phyloP scores from a whole-genome alignment of 2,329 filamentous ascomycete species.

The Claviceps pusilla region DNA sequence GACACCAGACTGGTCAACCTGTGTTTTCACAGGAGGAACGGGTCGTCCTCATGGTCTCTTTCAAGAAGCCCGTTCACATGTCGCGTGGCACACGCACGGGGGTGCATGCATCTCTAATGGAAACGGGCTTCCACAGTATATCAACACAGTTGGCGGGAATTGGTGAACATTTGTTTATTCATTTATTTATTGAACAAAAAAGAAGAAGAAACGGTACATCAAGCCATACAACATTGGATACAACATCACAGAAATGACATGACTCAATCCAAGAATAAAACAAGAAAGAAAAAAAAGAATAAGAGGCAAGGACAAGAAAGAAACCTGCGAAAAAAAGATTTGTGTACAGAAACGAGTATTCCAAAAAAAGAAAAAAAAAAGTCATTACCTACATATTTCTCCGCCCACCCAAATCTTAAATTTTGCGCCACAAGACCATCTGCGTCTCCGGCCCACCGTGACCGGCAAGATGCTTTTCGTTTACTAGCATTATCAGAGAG shows the following conservation, averaged over 20 bases:
- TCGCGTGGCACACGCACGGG: not conserved
- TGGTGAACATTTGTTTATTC: not conserved
- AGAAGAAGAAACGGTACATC: too few relatives aligned
- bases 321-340: not conserved
- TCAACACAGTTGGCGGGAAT: not conserved
- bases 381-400: not conserved
- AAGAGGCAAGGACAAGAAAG: constrained; percentile 2
- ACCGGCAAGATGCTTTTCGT: not conserved
- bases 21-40: too few relatives aligned
- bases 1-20: too few relatives aligned
- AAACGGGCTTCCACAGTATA: not conserved
- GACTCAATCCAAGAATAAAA: not conserved
- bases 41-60: too few relatives aligned
- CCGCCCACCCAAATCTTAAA: not conserved
- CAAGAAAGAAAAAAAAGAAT: not conserved
- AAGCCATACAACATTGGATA: not conserved
- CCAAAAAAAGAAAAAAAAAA: not conserved
- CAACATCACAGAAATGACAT: not conserved
- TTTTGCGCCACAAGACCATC: not conserved
- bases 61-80: too few relatives aligned
- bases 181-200: too few relatives aligned
- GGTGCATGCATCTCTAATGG: not conserved
- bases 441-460: not conserved
- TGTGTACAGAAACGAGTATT: constrained; percentile 5
- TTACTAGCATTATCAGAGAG: not conserved